These are phyloP conservation scores for Rubia yunnanensis DNA, from an alignment of 257 asterid species.

Conservation along the genomic window DNA sequence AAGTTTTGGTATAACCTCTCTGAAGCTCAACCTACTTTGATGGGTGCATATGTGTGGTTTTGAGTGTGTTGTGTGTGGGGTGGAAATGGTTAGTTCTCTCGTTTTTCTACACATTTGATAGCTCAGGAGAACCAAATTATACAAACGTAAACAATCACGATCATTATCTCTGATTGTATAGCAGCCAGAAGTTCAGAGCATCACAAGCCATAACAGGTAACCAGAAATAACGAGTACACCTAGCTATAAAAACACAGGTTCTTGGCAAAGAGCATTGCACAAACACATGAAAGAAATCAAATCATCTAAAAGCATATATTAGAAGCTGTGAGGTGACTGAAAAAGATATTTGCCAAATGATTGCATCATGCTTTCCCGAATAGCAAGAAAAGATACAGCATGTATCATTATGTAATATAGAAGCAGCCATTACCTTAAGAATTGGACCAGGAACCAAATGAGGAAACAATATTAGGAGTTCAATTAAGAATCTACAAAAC, in stretches of 20 bases:
- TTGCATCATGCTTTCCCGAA: neutral
- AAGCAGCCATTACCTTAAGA: neutral
- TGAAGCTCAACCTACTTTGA: neutral
- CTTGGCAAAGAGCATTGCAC: neutral
- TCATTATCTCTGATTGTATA: neutral
- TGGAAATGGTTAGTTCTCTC: neutral
- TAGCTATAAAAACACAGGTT: neutral
- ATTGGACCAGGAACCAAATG: neutral
- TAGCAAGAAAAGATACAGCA: neutral
- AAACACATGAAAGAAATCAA: neutral
- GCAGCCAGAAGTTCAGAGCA: neutral
- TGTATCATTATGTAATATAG: neutral
- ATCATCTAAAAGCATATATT: constrained; percentile 1
- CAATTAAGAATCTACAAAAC: constrained; percentile 6
- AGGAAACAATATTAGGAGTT: constrained; percentile 9
- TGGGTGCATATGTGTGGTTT: neutral
- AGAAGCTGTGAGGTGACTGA: neutral
- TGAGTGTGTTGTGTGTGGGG: neutral
- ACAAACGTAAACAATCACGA: neutral
- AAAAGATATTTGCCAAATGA: constrained; percentile 1
- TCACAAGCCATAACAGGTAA: neutral
- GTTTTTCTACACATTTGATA: neutral
- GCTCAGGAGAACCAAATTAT: neutral
- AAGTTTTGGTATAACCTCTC: neutral
- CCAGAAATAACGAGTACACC: neutral